Percentiles rank a stretch among this genome's conserved stretches.
Evolutionary conservation across 1,284 basidiomycete genomes (phyloP).

Genomic region (Melampsora larici-populina): DNA sequence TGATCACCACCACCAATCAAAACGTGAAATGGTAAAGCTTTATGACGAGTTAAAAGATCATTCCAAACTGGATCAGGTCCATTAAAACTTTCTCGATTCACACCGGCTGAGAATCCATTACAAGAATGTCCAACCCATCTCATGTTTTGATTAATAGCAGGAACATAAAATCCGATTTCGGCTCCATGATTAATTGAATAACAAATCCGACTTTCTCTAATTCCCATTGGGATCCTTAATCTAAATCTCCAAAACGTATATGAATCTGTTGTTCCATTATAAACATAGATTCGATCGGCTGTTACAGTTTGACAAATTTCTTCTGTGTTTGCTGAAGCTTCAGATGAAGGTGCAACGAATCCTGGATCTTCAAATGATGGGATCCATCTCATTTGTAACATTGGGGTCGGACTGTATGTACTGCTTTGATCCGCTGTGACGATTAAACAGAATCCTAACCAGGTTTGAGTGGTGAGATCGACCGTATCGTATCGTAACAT

Average conservation of each 20-base stretch:
- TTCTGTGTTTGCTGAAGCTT: constrained; percentile 44
- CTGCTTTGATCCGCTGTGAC: constrained; percentile 57
- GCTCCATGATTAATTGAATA: constrained; percentile 67
- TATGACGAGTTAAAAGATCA: constrained; percentile 78
- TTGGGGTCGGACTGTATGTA: constrained; percentile 52
- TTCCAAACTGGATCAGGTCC: constrained; percentile 70
- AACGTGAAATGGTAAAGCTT: constrained; percentile 74
- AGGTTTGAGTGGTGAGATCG: constrained; percentile 70
- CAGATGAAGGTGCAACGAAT: constrained; percentile 44
- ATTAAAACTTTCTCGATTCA: constrained; percentile 63
- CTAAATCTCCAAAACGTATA: constrained; percentile 83
- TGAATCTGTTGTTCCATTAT: constrained; percentile 63
- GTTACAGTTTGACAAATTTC: constrained; percentile 20
- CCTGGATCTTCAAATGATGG: constrained; percentile 44
- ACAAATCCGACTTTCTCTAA: constrained; percentile 70
- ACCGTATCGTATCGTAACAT: constrained; percentile 87
- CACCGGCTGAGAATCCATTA: constrained; percentile 60
- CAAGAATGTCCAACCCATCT: constrained; percentile 80
- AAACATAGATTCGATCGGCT: constrained; percentile 76
- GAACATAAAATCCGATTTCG: constrained; percentile 76
- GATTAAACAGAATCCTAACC: constrained; percentile 59
- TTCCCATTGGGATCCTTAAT: constrained; percentile 72
- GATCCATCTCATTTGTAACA: constrained; percentile 41
- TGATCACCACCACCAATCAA: constrained; percentile 67
- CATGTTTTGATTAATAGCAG: constrained; percentile 78